Base-by-base conservation (phyloP, 176 grass and related monocot species). In the Otatea glauca region DNA sequence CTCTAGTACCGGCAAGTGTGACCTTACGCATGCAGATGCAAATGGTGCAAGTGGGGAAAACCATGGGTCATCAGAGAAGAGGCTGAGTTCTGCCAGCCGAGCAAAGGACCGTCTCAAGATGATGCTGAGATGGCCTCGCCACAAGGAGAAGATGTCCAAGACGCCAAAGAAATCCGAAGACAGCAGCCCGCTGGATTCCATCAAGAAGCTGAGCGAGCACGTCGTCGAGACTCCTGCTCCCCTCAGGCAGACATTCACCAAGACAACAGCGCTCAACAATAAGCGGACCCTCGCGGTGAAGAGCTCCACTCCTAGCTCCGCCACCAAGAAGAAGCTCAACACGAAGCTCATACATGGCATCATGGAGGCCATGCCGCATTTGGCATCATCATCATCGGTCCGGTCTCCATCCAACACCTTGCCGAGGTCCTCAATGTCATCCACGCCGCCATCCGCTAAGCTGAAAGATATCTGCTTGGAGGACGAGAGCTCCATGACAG, bases 101-200 rank as follows among this genome's bases (percentile, higher is more conserved):
- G 97, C 93, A 0, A 92, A 92, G 74, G 92, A 89, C 76, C 91
- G 91, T 29, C 92, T 99, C 39, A 96, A 85, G 86, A 88, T 93
- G 80, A 85, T 99, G 44, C 88, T 96, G 37, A 91, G 82, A 81
- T 99, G 93, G 97, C 93, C 90, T 53, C 87, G 86, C 2, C 83
- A 84, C 35, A 97, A 88, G 81, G 90, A 83, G 18, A 98, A 94
- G 83, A 90, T 86, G 86, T 51, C 72, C 21, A 85, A 87, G 68
- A 68, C 66, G 17, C 82, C 72, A 4, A 90, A 84, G 32, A 94
- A 85, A 59, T 51, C 86, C 11, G 84, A 82, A 34, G 91, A 86
- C 38, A 66, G 86, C 45, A 65, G 70, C 74, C 91, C 91, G 0
- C 23, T 94, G 65, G 91, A 92, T 1, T 84, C 97, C 14, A 88